These are phyloP conservation scores for Escovopsis sp. DNA, from an alignment of 2,329 filamentous ascomycete genomes.

Conservation along the genomic window DNA sequence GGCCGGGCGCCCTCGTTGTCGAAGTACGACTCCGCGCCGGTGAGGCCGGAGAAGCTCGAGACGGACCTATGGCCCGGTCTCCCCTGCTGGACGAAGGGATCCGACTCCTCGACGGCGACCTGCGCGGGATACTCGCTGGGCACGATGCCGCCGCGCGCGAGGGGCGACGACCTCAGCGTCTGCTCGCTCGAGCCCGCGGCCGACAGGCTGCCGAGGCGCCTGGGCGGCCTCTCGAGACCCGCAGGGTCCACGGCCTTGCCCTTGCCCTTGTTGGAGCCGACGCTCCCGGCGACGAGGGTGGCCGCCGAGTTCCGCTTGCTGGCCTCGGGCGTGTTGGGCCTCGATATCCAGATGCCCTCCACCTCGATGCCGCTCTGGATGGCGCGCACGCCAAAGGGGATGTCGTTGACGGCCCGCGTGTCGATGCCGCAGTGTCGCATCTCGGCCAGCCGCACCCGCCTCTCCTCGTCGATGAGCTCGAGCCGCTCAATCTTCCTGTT, in stretches of 20 bases:
- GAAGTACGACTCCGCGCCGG: conserved; percentile 2
- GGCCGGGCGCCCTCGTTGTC: conserved; percentile 1
- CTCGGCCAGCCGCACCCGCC: conserved; percentile 36
- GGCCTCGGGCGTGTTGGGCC: conserved; percentile 26
- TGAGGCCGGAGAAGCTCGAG: conserved; percentile 1
- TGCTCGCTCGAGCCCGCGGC: background rate
- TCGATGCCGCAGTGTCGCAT: conserved; percentile 40
- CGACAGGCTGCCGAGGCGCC: conserved; percentile 1
- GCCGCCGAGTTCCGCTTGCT: conserved; percentile 12
- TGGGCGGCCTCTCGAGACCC: background rate
- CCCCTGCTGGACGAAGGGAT: background rate
- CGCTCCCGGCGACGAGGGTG: conserved; percentile 10
- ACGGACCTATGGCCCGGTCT: conserved; percentile 2
- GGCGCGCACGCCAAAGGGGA: conserved; percentile 77
- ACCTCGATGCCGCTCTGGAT: conserved; percentile 72
- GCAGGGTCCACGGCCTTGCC: conserved; percentile 7
- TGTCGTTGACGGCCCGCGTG: conserved; percentile 32
- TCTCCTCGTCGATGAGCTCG: conserved; percentile 51
- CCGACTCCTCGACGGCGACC: background rate
- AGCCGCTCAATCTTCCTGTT: conserved; percentile 41
- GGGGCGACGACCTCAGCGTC: background rate
- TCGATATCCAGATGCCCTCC: conserved; percentile 69
- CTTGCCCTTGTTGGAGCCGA: conserved; percentile 10
- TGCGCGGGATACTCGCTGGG: background rate
- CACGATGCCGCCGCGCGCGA: background rate